Evolutionary conservation across 345 rosid genomes (phyloP), one percentile per base, ranked within the genome.

Genomic region (Boechera retrofracta): DNA sequence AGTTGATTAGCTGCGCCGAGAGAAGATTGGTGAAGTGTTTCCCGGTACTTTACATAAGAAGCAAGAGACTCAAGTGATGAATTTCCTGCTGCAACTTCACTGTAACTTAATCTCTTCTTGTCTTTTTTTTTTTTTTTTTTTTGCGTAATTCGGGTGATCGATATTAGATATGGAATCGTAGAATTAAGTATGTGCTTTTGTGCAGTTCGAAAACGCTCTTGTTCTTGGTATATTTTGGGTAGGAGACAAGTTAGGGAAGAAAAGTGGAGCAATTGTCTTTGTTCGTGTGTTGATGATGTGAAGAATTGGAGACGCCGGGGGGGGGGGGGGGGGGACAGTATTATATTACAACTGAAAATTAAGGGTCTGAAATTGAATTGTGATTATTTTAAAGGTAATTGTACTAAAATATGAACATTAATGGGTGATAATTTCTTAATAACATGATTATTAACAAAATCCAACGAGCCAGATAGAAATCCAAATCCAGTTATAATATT

Each of bases 41-140:
- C 1, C 64, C 48, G 0, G 32, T 72, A 6, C 58, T 78, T 67
- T 41, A 64, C 44, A 24, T 32, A 51, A 52, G 48, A 73, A 53
- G 6, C 81, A 78, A 78, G 59, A 78, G 74, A 59, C 52, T 24
- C 26, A 51, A 28, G 60, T 72, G 41, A 10, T 69, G 64, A 13
- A 44, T 32, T 1, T 38, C 32, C 15, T 52, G 58, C 21, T 62
- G 38, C 31, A 32, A 63, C 45, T 11, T 49, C 33, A 59, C 45
- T 41, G 52, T 77, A 62, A 62, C 36, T 36, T 44, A 41, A 49
- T 51, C 15, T 26, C 12, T 12, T 44, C 48, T 36, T 5, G 7
- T 18, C 9, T 13, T 35, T 51, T 12, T 8, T 16, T 16, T 16
- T 8, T 16, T 16, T 16, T 39, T 39, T 36, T 21, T 21, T 39